phyloP scores from a whole-genome alignment of 1,284 basidiomycete species.

The Schizopora paradoxa region DNA sequence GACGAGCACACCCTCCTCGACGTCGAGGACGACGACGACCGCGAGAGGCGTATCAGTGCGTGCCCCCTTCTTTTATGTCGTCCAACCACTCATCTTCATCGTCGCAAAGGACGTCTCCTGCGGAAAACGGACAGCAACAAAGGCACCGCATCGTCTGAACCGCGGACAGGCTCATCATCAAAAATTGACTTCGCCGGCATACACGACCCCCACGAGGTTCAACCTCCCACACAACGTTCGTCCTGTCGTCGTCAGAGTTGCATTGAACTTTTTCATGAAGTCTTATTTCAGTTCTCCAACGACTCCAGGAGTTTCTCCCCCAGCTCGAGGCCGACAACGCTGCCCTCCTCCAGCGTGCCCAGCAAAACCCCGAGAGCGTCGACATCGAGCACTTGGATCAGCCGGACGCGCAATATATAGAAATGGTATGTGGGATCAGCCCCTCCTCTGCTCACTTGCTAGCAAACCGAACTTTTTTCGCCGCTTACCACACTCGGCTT shows the following conservation, averaged over 20 bases:
- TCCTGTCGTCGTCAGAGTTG: conserved; percentile 7
- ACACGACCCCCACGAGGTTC: conserved; percentile 10
- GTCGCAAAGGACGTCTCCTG: background rate
- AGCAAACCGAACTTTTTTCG: background rate
- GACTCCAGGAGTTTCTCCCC: conserved; percentile 23
- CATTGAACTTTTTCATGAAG: conserved; percentile 1
- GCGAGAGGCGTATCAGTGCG: conserved; percentile 17
- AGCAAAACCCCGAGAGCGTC: conserved; percentile 19
- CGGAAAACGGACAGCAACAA: background rate
- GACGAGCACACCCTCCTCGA: conserved; percentile 15
- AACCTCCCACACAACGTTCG: conserved; percentile 16
- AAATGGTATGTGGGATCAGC: conserved; percentile 16
- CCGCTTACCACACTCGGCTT: background rate
- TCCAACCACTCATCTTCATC: conserved; percentile 3
- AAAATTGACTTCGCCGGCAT: conserved; percentile 13
- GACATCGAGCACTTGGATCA: conserved; percentile 22
- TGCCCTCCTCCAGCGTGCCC: conserved; percentile 13
- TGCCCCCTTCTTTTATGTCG: background rate
- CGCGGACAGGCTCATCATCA: conserved; percentile 7
- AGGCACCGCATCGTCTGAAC: background rate
- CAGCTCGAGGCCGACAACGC: conserved; percentile 23
- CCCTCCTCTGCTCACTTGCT: background rate
- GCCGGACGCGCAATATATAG: conserved; percentile 19
- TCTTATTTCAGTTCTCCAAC: conserved; percentile 19
- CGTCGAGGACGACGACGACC: conserved; percentile 20